Conservation (phyloP, 1,139 yeast species). For the Geotrichum europaeum region DNA sequence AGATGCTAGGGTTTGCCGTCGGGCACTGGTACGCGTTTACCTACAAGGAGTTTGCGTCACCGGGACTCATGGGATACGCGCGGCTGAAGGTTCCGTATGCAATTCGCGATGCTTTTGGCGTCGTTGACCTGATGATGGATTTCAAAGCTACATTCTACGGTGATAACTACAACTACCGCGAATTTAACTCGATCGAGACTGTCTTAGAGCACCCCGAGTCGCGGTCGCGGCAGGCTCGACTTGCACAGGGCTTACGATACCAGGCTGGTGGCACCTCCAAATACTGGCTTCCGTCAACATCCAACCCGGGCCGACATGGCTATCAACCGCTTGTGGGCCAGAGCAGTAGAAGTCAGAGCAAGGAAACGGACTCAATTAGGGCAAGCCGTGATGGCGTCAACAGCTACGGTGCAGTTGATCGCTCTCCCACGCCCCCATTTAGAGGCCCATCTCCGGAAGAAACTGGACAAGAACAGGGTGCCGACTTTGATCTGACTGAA, state of each 20-base stretch:
- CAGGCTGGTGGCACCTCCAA: constrained; percentile 70
- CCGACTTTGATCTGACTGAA: constrained; percentile 15
- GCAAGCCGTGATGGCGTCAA: not conserved
- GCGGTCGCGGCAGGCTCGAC: constrained; percentile 59
- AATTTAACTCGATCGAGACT: constrained; percentile 76
- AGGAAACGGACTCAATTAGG: not conserved
- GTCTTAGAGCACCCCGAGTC: constrained; percentile 63
- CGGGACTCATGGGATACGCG: constrained; percentile 58
- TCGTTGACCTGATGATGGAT: constrained; percentile 70
- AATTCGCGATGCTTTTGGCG: constrained; percentile 67
- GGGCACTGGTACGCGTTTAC: constrained; percentile 87
- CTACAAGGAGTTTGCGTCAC: constrained; percentile 61
- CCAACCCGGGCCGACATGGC: not conserved
- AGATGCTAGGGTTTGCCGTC: constrained; percentile 76
- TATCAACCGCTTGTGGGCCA: not conserved
- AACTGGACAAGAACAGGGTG: not conserved
- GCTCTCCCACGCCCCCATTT: not conserved
- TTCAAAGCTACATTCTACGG: constrained; percentile 72
- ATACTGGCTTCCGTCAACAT: constrained; percentile 65
- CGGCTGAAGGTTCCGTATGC: constrained; percentile 58
- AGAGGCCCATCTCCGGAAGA: not conserved
- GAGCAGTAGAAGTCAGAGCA: not conserved
- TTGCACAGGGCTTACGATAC: constrained; percentile 80
- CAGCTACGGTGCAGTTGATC: not conserved
- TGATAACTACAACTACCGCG: constrained; percentile 69